Percentiles rank a stretch among this genome's conserved stretches.
These are phyloP conservation scores for Botrytis paeoniae DNA, from an alignment of 2,329 filamentous ascomycete genomes.

Conservation along the genomic window DNA sequence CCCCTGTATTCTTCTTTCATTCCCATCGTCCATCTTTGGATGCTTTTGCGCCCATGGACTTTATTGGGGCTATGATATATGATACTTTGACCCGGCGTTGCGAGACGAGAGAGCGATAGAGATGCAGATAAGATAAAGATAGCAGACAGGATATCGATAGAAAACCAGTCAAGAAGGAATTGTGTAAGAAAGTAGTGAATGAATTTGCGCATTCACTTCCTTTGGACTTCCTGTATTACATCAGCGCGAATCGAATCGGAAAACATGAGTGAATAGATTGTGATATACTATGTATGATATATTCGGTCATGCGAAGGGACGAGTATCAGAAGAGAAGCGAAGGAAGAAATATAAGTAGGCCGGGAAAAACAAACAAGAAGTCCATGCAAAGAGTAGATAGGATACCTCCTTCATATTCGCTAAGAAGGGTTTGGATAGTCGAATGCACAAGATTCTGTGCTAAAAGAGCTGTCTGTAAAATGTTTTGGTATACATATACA, in stretches of 20 bases:
- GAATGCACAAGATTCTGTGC: background rate
- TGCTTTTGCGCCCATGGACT: background rate
- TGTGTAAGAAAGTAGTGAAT: background rate
- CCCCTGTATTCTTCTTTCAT: no score
- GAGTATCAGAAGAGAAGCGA: slow-evolving; percentile 87
- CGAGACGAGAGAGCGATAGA: background rate
- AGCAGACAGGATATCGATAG: background rate
- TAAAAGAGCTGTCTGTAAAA: background rate
- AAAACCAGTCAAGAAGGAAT: background rate
- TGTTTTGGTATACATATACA: slow-evolving; percentile 12
- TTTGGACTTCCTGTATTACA: background rate
- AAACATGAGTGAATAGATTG: background rate
- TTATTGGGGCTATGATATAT: background rate
- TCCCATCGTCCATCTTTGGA: background rate
- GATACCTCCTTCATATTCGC: background rate
- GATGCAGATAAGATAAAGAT: background rate
- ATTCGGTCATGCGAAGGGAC: slow-evolving; percentile 77
- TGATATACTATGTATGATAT: background rate
- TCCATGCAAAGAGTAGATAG: slow-evolving; percentile 22
- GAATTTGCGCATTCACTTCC: background rate
- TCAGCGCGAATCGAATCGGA: background rate
- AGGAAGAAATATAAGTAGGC: slow-evolving; percentile 72
- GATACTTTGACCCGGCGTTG: background rate
- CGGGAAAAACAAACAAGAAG: slow-evolving; percentile 38
- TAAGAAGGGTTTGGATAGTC: background rate